These are phyloP conservation scores for Candida dajiaensis DNA, from an alignment of 805 yeast genomes.

Conservation along the genomic window DNA sequence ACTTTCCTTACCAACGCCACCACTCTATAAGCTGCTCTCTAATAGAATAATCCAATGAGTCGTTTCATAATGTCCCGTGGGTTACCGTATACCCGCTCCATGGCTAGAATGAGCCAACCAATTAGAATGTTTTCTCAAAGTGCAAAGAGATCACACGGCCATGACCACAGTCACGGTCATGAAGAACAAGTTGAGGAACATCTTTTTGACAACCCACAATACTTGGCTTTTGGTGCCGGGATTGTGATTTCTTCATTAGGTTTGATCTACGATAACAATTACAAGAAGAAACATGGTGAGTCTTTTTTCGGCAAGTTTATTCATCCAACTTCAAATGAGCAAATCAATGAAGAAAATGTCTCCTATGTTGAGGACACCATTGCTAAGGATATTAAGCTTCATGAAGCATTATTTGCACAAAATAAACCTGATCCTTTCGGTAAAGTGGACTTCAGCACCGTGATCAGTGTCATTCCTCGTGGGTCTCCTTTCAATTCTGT, in stretches of 20 bases:
- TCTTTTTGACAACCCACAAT: conserved; percentile 1
- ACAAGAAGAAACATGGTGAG: neutral
- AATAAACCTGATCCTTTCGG: conserved; percentile 2
- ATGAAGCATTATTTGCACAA: conserved; percentile 4
- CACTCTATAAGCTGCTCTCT: neutral
- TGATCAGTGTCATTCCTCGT: conserved; percentile 3
- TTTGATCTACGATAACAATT: neutral
- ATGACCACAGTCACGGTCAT: neutral
- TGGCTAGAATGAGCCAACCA: neutral
- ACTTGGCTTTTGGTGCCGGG: neutral
- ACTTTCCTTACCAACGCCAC: too few species aligned
- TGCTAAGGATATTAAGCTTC: conserved; percentile 1
- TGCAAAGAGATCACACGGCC: neutral
- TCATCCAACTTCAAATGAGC: conserved; percentile 1
- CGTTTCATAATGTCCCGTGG: neutral
- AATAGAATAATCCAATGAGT: neutral
- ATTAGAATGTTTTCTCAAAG: neutral
- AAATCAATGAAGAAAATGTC: neutral
- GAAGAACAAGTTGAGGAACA: conserved; percentile 3
- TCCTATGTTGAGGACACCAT: conserved; percentile 3
- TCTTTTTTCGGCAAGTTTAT: conserved; percentile 5
- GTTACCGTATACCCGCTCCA: too few species aligned
- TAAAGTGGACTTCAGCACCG: conserved; percentile 1
- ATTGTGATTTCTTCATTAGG: neutral
- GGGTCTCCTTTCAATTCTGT: conserved; percentile 9